Evolutionary conservation across 2,329 filamentous ascomycete genomes (phyloP).

Genomic region (Bipolaris cookei): DNA sequence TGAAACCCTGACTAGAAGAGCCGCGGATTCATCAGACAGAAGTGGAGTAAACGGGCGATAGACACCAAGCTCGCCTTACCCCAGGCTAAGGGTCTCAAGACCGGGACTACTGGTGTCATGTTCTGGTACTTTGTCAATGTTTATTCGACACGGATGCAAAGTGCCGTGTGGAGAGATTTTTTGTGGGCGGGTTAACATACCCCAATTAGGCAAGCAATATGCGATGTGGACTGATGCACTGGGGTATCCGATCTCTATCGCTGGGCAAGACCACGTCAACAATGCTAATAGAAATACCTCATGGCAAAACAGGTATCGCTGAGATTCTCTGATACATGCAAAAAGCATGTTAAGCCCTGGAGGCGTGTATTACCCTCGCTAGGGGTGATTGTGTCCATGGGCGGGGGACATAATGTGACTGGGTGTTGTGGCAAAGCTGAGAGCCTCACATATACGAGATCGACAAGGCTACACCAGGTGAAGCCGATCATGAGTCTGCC

Average conservation of each 20-base stretch:
- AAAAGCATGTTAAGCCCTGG: not conserved
- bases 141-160: slow-evolving; percentile 6
- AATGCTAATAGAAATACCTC: not conserved
- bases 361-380: not conserved
- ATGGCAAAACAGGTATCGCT: not conserved
- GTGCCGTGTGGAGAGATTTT: slow-evolving; percentile 17
- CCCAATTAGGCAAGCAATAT: slow-evolving; percentile 17
- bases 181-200: slow-evolving; percentile 18
- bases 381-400: not conserved
- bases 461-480: not conserved
- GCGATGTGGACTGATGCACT: slow-evolving; percentile 9
- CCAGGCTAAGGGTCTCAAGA: slow-evolving; percentile 4
- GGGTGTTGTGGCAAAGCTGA: not conserved
- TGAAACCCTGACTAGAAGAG: not conserved
- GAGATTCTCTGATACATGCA: not conserved
- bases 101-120: slow-evolving; percentile 2
- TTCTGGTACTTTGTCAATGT: slow-evolving; percentile 5
- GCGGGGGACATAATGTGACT: not conserved
- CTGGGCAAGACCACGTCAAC: not conserved
- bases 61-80: slow-evolving; percentile 7
- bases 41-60: slow-evolving; percentile 21
- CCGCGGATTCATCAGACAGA: slow-evolving; percentile 20
- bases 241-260: slow-evolving; percentile 2
- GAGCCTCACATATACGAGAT: not conserved
- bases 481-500: not conserved